phyloP scores from a whole-genome alignment of 1,284 basidiomycete genomes.

The Ustilago bromivora region DNA sequence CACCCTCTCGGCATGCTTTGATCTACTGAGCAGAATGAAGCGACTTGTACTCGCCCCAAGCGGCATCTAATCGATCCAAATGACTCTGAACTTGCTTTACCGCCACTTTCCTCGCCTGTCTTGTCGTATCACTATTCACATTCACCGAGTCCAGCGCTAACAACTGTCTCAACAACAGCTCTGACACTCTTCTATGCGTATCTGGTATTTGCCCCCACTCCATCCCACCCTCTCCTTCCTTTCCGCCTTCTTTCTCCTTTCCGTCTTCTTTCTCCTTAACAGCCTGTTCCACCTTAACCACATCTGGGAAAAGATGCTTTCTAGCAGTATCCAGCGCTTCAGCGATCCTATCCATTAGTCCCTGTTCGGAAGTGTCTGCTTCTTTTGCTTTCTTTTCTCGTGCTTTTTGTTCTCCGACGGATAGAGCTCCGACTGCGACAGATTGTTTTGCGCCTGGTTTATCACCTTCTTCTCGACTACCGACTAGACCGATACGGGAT shows the following conservation, averaged over 20 bases:
- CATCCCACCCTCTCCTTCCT: background rate
- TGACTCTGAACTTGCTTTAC: conserved; percentile 65
- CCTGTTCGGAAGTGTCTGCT: conserved; percentile 47
- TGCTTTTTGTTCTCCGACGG: conserved; percentile 47
- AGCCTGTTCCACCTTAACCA: conserved; percentile 53
- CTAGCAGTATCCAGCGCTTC: conserved; percentile 41
- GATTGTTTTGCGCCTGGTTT: conserved; percentile 41
- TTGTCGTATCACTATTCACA: conserved; percentile 58
- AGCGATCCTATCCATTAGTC: conserved; percentile 55
- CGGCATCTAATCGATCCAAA: conserved; percentile 65
- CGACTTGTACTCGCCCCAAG: conserved; percentile 50
- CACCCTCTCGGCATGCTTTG: too few relatives aligned
- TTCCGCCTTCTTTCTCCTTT: background rate
- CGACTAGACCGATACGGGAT: conserved; percentile 59
- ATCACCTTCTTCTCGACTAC: conserved; percentile 48
- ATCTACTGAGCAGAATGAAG: background rate
- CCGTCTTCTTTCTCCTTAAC: conserved; percentile 10
- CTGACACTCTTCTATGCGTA: conserved; percentile 60
- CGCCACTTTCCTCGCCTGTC: conserved; percentile 60
- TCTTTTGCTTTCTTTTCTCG: conserved; percentile 44
- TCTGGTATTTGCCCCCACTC: conserved; percentile 30
- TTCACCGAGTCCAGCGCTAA: conserved; percentile 61
- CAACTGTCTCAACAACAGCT: conserved; percentile 62
- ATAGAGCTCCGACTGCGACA: conserved; percentile 19
- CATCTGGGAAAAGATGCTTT: conserved; percentile 58